Evolutionary conservation across 495 filamentous ascomycete species (phyloP), one percentile per base, ranked within the genome.

Genomic region (Penicillium coffeae): DNA sequence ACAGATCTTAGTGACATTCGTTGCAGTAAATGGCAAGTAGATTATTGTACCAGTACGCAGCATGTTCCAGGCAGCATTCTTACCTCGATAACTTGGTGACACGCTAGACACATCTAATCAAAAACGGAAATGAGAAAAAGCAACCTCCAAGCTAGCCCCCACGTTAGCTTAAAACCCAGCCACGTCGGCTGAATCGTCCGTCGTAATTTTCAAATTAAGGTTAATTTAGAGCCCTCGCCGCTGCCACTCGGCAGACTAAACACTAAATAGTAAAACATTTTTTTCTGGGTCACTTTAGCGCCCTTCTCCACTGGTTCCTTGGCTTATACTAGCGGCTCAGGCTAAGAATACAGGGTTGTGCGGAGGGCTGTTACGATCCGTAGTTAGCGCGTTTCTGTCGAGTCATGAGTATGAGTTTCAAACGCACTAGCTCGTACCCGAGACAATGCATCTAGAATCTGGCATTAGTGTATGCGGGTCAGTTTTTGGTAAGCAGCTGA

Each of bases 171-270:
- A n/a, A n/a, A 10, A 21, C 18, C 14, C 38, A 41, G 21, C 18
- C 13, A n/a, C 16, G 12, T 30, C 21, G 40, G 21, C n/a, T 30
- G 14, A 30, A n/a, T 16, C 14, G 40, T 7, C 19, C 8, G 41
- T n/a, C n/a, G n/a, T 43, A 43, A 9, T 43, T 43, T 43, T 43
- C 8, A 32, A 33, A 30, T 30, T 43, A 43, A 43, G 41, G 41
- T 43, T 43, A 20, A 30, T 18, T 16, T 33, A 33, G 4, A 32
- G 41, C 10, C 25, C 25, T 30, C 25, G 10, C 5, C 25, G n/a
- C 10, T 30, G 25, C 25, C 25, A 10, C 25, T 10, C 25, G 25
- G 25, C 10, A 30, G 25, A 10, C 25, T 30, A 30, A 30, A 5
- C 25, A 30, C 25, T 30, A 30, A 30, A 30, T 10, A 30, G 25